These are phyloP conservation scores for Xylaria curta DNA, from an alignment of 495 filamentous ascomycete species.

Conservation along the genomic window DNA sequence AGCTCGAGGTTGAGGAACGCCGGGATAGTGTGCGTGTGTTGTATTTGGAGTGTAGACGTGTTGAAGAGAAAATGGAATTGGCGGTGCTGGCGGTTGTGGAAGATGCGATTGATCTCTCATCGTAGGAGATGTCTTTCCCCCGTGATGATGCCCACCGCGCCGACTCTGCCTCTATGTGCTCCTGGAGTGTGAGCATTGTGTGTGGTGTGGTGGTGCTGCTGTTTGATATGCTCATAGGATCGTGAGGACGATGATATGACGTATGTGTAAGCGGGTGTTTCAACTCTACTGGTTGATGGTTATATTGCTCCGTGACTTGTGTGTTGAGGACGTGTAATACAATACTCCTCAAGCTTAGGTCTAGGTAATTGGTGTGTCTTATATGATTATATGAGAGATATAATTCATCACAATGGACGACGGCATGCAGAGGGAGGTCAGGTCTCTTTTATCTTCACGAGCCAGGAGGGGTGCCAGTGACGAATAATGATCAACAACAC, in stretches of 20 bases:
- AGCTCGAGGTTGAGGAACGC: slow-evolving; percentile 38
- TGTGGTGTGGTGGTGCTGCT: neutral
- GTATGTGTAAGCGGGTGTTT: neutral
- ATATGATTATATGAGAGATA: neutral
- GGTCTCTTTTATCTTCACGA: slow-evolving; percentile 23
- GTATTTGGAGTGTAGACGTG: slow-evolving; percentile 31
- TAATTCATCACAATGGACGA: neutral
- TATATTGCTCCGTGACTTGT: neutral
- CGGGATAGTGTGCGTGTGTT: slow-evolving; percentile 27
- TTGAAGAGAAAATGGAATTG: slow-evolving; percentile 17
- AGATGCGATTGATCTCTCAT: slow-evolving; percentile 3
- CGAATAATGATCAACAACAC: slow-evolving; percentile 22
- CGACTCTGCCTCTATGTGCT: slow-evolving; percentile 15
- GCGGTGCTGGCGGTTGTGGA: slow-evolving; percentile 17
- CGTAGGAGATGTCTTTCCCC: neutral
- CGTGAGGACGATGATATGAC: slow-evolving; percentile 15
- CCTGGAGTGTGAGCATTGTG: slow-evolving; percentile 24
- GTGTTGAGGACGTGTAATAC: neutral
- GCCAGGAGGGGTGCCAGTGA: slow-evolving; percentile 15
- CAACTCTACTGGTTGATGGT: neutral
- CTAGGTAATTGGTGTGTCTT: neutral
- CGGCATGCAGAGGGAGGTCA: slow-evolving; percentile 5
- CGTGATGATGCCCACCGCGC: slow-evolving; percentile 17
- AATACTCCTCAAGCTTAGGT: neutral
- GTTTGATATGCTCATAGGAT: neutral